These are phyloP conservation scores for Pichia norvegensis DNA, from an alignment of 1,139 yeast genomes.

Conservation along the genomic window DNA sequence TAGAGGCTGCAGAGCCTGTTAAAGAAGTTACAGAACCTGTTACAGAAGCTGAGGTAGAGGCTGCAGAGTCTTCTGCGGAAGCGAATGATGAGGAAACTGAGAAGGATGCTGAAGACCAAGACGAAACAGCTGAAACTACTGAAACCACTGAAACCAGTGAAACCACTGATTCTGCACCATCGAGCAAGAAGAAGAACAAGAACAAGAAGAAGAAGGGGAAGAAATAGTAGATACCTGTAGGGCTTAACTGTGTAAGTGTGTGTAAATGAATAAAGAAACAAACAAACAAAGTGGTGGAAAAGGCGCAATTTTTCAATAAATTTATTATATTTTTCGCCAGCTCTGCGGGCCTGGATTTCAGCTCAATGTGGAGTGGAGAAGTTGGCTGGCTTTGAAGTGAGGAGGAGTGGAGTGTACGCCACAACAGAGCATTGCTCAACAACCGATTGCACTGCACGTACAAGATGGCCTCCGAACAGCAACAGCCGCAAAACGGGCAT, in stretches of 20 bases:
- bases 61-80: conserved; percentile 3
- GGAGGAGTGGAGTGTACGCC: not conserved
- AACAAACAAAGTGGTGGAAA: too few relatives aligned
- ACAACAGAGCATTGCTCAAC: not conserved
- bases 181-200: conserved; percentile 11
- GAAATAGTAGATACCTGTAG: too few relatives aligned
- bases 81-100: conserved; percentile 7
- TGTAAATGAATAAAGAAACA: too few relatives aligned
- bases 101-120: conserved; percentile 2
- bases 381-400: too few relatives aligned
- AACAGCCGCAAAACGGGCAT: not conserved
- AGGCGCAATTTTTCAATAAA: too few relatives aligned
- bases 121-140: conserved; percentile 5
- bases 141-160: conserved; percentile 3
- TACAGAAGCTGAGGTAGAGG: conserved; percentile 2
- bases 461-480: not conserved
- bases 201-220: conserved; percentile 12
- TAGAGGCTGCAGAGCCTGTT: conserved; percentile 1
- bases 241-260: too few relatives aligned
- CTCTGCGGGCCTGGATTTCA: too few relatives aligned
- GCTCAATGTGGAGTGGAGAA: not conserved
- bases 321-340: not conserved
- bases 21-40: conserved; percentile 1
- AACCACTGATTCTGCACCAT: conserved; percentile 1
- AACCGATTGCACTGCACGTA: not conserved